Conservation (phyloP, 2,329 filamentous ascomycete genomes). For the Aureobasidium sp. region DNA sequence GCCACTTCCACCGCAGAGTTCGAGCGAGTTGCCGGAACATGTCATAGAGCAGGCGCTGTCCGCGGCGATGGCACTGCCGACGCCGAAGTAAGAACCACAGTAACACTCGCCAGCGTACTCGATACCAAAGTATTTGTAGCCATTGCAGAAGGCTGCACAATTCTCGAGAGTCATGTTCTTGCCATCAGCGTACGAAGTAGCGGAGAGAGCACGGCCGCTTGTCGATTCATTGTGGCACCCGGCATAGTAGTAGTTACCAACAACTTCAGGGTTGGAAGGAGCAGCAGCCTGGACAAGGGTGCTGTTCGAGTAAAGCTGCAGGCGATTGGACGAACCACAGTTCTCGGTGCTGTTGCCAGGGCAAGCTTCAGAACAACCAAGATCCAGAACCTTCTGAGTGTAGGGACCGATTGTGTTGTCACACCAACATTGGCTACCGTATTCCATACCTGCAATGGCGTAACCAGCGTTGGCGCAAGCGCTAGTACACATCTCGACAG, state of each 20-base stretch:
- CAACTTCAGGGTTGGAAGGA: slow-evolving; percentile 24
- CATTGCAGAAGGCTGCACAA: slow-evolving; percentile 31
- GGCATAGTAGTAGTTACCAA: slow-evolving; percentile 24
- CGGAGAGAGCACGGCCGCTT: slow-evolving; percentile 24
- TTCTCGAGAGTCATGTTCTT: slow-evolving; percentile 34
- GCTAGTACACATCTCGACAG: slow-evolving; percentile 27
- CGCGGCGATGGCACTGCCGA: slow-evolving; percentile 17
- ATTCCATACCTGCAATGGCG: slow-evolving; percentile 31
- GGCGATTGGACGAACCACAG: slow-evolving; percentile 27
- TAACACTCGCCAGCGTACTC: slow-evolving; percentile 34
- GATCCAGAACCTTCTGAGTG: slow-evolving; percentile 25
- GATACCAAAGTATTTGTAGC: slow-evolving; percentile 34
- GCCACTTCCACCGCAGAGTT: slow-evolving; percentile 27
- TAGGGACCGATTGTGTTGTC: slow-evolving; percentile 24
- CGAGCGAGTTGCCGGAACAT: slow-evolving; percentile 23
- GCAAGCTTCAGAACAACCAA: slow-evolving; percentile 26
- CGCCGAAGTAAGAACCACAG: slow-evolving; percentile 22
- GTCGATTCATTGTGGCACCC: slow-evolving; percentile 28
- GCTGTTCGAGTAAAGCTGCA: slow-evolving; percentile 28
- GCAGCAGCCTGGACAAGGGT: slow-evolving; percentile 18
- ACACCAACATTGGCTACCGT: slow-evolving; percentile 29
- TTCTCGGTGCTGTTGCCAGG: slow-evolving; percentile 26
- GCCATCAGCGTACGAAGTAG: slow-evolving; percentile 21
- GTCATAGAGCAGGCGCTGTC: slow-evolving; percentile 24
- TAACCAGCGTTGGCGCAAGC: slow-evolving; percentile 27